Percentiles rank a stretch among this genome's conserved stretches.
phyloP scores from a whole-genome alignment of 176 grass and related monocot species.

The Oryza longistaminata region DNA sequence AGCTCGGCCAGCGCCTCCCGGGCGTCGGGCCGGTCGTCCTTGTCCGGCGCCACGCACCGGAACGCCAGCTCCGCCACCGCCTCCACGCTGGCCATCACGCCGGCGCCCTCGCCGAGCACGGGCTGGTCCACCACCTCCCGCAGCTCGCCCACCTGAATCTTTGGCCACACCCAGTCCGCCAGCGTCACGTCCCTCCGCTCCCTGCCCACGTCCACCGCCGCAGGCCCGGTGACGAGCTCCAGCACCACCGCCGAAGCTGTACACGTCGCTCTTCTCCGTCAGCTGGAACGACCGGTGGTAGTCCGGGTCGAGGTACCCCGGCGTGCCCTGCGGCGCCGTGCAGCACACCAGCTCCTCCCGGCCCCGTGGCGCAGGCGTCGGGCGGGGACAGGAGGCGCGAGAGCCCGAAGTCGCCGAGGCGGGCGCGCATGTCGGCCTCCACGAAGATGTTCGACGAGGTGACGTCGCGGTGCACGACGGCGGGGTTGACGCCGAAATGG shows the following conservation, averaged over 20 bases:
- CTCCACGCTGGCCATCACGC: slow-evolving; percentile 59
- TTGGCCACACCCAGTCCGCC: slow-evolving; percentile 80
- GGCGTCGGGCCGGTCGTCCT: slow-evolving; percentile 85
- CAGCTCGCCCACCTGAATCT: slow-evolving; percentile 89
- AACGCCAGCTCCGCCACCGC: slow-evolving; percentile 84
- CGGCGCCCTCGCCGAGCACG: slow-evolving; percentile 54
- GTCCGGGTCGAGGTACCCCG: slow-evolving; percentile 89
- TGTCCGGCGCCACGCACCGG: slow-evolving; percentile 86
- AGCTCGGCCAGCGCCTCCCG: slow-evolving; percentile 77
- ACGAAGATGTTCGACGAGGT: slow-evolving; percentile 98
- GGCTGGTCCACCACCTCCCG: slow-evolving; percentile 75
- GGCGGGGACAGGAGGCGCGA: slow-evolving; percentile 70
- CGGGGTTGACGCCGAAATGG: slow-evolving; percentile 79
- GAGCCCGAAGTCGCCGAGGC: slow-evolving; percentile 94
- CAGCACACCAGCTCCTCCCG: slow-evolving; percentile 82
- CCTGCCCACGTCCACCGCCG: slow-evolving; percentile 72
- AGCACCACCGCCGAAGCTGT: slow-evolving; percentile 92
- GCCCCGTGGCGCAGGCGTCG: no score
- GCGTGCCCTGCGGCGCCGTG: slow-evolving; percentile 90
- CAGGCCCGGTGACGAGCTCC: slow-evolving; percentile 86
- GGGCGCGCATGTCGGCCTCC: slow-evolving; percentile 89
- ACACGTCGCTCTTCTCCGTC: slow-evolving; percentile 96
- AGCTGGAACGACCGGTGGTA: slow-evolving; percentile 94
- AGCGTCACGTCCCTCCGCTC: slow-evolving; percentile 84
- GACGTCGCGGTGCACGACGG: slow-evolving; percentile 93